Percentiles rank a stretch among this genome's conserved stretches.
phyloP scores from a whole-genome alignment of 83 land plant genomes.

The Picea abies region DNA sequence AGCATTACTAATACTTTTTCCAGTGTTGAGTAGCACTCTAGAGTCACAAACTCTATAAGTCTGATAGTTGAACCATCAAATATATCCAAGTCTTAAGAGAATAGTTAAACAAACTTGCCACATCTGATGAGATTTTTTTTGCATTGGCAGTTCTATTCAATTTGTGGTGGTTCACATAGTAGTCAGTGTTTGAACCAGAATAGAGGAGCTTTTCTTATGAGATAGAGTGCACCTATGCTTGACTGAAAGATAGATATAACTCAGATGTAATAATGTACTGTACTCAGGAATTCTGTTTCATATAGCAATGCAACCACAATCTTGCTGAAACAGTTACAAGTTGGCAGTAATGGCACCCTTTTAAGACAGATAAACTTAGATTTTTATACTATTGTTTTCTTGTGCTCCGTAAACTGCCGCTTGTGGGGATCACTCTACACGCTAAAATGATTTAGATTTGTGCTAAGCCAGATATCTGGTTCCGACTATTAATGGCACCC shows the following conservation, averaged over 20 bases:
- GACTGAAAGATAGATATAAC: no score
- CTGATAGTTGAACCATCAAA: background rate
- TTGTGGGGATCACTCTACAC: background rate
- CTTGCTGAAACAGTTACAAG: background rate
- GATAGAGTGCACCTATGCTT: no score
- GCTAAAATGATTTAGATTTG: background rate
- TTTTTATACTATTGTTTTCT: background rate
- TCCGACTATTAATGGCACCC: background rate
- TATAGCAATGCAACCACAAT: background rate
- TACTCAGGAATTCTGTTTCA: background rate
- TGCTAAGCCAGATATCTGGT: background rate
- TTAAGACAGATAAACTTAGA: background rate
- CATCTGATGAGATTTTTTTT: background rate
- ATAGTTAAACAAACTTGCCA: no score
- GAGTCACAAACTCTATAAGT: no score
- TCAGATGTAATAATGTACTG: no score
- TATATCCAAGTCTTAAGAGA: no score
- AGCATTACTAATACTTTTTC: background rate
- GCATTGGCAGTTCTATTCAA: background rate
- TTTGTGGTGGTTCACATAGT: background rate
- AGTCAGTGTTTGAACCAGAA: background rate
- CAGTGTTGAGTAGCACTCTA: no score
- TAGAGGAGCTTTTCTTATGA: background rate
- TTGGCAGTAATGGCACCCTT: background rate
- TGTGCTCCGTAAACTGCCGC: no score